Evolutionary conservation across 176 grass and related monocot species (phyloP).

Genomic region (Pharus latifolius): DNA sequence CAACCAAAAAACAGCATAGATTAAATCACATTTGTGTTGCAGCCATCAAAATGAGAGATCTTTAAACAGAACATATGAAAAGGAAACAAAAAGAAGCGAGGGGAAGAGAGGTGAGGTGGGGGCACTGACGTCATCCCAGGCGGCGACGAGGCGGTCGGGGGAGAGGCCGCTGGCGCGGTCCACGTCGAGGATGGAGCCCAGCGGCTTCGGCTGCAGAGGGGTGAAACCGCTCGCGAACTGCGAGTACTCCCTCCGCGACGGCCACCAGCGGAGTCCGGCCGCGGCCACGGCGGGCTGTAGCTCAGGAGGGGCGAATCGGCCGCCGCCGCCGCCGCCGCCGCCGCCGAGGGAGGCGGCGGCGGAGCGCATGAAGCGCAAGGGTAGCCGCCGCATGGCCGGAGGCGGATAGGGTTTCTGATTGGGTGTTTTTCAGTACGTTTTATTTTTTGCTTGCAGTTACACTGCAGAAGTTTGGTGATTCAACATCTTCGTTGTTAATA

Average conservation of each 20-base stretch:
- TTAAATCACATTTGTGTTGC: too few species aligned
- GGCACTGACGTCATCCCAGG: conserved; percentile 80
- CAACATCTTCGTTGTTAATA: too few species aligned
- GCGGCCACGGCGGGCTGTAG: not conserved
- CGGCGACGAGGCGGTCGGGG: conserved; percentile 64
- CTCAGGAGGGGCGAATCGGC: not conserved
- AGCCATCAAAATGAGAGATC: too few species aligned
- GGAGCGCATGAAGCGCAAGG: conserved; percentile 4
- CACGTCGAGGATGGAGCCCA: conserved; percentile 75
- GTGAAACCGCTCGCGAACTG: conserved; percentile 72
- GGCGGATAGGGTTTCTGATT: not conserved
- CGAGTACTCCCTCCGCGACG: conserved; percentile 41
- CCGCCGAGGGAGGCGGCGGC: not conserved
- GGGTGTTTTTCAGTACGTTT: too few species aligned
- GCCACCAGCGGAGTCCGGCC: conserved; percentile 17
- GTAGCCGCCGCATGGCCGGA: conserved; percentile 30
- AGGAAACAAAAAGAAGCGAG: too few species aligned
- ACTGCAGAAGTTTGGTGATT: too few species aligned
- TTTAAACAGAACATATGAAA: too few species aligned
- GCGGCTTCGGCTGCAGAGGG: conserved; percentile 49
- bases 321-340: not conserved
- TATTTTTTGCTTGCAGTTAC: too few species aligned
- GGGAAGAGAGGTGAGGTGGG: too few species aligned
- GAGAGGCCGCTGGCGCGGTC: conserved; percentile 58
- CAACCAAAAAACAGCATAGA: too few species aligned